phyloP scores from a whole-genome alignment of 1,284 basidiomycete species.

The Pascua guehoae region DNA sequence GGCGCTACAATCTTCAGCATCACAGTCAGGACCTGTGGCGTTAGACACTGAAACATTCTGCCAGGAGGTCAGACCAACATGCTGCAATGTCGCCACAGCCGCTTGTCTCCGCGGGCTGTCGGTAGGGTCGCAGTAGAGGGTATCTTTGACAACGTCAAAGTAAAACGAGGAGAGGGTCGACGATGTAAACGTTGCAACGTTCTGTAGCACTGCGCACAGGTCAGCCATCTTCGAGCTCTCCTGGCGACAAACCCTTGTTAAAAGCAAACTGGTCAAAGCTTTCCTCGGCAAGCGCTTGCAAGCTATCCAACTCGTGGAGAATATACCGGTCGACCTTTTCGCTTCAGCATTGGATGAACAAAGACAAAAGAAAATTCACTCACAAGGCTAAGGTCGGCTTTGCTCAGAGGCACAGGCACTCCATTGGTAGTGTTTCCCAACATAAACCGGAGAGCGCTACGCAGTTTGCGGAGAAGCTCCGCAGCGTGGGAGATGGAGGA shows the following conservation, averaged over 20 bases:
- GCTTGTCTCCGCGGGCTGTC: conserved; percentile 59
- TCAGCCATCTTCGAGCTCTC: conserved; percentile 55
- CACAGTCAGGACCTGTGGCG: conserved; percentile 63
- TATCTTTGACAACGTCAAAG: conserved; percentile 88
- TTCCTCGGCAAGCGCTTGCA: conserved; percentile 65
- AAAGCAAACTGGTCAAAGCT: conserved; percentile 78
- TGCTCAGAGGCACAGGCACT: conserved; percentile 14
- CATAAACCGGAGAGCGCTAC: conserved; percentile 86
- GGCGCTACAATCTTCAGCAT: conserved; percentile 77
- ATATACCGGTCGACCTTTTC: conserved; percentile 77
- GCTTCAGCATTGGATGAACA: conserved; percentile 52
- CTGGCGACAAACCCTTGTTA: conserved; percentile 63
- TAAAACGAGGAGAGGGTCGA: conserved; percentile 63
- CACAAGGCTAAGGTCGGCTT: conserved; percentile 31
- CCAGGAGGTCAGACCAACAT: conserved; percentile 54
- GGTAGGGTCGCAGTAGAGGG: conserved; percentile 70
- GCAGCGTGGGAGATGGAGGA: conserved; percentile 71
- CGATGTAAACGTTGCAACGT: conserved; percentile 49
- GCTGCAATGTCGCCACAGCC: conserved; percentile 67
- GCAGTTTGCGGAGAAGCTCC: conserved; percentile 77
- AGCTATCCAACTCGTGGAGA: conserved; percentile 72
- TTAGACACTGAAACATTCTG: background rate
- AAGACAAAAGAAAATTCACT: conserved; percentile 47
- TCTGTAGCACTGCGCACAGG: conserved; percentile 52
- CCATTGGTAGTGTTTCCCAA: conserved; percentile 68